Conservation (phyloP, 1,284 basidiomycete genomes). For the Puccinia sorghi region DNA sequence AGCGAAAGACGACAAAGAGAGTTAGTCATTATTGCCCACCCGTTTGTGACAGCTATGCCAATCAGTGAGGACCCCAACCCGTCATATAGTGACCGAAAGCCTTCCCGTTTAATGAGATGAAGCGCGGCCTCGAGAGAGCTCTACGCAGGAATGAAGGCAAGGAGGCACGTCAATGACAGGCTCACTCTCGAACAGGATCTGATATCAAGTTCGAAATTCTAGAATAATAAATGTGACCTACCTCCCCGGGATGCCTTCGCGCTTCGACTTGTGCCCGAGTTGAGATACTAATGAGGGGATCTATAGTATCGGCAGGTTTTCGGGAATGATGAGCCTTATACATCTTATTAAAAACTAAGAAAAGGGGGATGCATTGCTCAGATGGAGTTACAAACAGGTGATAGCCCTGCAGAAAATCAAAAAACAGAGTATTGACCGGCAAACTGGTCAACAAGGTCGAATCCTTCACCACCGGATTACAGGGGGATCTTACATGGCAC, state of each 20-base stretch:
- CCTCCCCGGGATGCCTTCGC: slow-evolving; percentile 71
- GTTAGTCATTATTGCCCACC: slow-evolving; percentile 61
- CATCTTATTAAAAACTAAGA: slow-evolving; percentile 33
- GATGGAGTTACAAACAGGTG: slow-evolving; percentile 18
- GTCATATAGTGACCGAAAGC: slow-evolving; percentile 79
- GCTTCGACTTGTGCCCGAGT: slow-evolving; percentile 90
- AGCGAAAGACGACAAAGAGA: not conserved
- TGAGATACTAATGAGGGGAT: slow-evolving; percentile 84
- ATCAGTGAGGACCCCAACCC: slow-evolving; percentile 82
- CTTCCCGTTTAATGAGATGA: slow-evolving; percentile 74
- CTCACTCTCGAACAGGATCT: slow-evolving; percentile 58
- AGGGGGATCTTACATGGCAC: slow-evolving; percentile 67
- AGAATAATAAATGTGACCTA: slow-evolving; percentile 53
- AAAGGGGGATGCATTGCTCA: slow-evolving; percentile 26
- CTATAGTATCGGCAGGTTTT: slow-evolving; percentile 61
- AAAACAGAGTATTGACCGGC: slow-evolving; percentile 31
- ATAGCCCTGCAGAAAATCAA: slow-evolving; percentile 50
- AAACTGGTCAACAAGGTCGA: slow-evolving; percentile 6
- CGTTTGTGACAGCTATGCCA: slow-evolving; percentile 92
- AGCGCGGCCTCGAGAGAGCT: slow-evolving; percentile 54
- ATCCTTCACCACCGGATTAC: slow-evolving; percentile 9
- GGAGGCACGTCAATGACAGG: not conserved
- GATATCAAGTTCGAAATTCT: slow-evolving; percentile 61
- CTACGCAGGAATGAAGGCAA: slow-evolving; percentile 25
- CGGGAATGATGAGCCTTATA: not conserved